These are phyloP conservation scores for Neoscytalidium dimidiatum DNA, from an alignment of 2,329 filamentous ascomycete genomes.

Conservation along the genomic window DNA sequence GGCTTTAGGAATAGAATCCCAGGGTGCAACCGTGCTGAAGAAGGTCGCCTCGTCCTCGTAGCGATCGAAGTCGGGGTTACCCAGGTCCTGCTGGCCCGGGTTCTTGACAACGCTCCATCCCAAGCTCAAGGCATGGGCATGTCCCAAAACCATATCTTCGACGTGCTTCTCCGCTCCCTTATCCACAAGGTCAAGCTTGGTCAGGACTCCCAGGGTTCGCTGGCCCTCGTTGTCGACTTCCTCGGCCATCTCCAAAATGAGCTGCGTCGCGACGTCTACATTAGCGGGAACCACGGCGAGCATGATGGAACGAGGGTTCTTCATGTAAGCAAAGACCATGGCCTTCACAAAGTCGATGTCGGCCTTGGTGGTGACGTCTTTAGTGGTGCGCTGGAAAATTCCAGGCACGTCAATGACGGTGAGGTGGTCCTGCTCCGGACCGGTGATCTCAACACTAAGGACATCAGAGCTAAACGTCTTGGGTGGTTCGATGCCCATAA, in stretches of 20 bases:
- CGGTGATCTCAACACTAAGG: constrained; percentile 45
- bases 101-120: constrained; percentile 61
- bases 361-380: constrained; percentile 24
- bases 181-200: constrained; percentile 38
- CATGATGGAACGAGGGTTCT: constrained; percentile 32
- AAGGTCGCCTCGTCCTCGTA: constrained; percentile 37
- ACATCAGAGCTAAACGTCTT: constrained; percentile 44
- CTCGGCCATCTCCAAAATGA: constrained; percentile 46
- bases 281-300: constrained; percentile 30
- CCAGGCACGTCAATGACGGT: constrained; percentile 51
- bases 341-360: constrained; percentile 29
- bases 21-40: constrained; percentile 35
- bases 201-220: constrained; percentile 40
- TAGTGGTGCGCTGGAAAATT: constrained; percentile 40
- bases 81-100: constrained; percentile 29
- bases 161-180: constrained; percentile 42
- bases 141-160: constrained; percentile 42
- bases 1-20: constrained; percentile 40
- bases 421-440: constrained; percentile 42
- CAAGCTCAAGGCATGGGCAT: constrained; percentile 42
- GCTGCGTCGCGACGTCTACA: constrained; percentile 49
- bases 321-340: constrained; percentile 32
- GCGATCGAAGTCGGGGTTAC: constrained; percentile 27
- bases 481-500: constrained; percentile 46
- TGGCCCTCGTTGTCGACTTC: constrained; percentile 33